phyloP scores from a whole-genome alignment of 2,329 filamentous ascomycete species.

The Arthrocladium fulminans region DNA sequence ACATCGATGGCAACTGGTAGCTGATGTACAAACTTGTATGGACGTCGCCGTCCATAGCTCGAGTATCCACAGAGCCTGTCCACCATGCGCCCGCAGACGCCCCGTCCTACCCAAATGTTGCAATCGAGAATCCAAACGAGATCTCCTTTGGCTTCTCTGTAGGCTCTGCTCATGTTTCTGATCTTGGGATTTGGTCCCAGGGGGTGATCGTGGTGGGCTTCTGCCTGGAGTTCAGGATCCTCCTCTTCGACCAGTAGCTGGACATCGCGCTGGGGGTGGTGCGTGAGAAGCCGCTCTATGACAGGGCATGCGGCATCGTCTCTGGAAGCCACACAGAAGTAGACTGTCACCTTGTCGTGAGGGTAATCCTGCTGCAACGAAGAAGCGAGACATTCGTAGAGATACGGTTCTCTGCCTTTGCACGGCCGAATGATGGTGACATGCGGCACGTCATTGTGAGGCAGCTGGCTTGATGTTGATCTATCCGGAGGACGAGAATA shows the following conservation, averaged over 20 bases:
- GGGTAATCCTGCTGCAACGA: conserved; percentile 80
- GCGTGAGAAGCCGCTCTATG: conserved; percentile 59
- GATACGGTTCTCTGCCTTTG: conserved; percentile 79
- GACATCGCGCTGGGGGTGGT: conserved; percentile 65
- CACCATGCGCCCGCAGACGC: conserved; percentile 78
- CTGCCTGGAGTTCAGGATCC: conserved; percentile 55
- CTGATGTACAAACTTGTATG: conserved; percentile 91
- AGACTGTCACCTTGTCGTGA: conserved; percentile 62
- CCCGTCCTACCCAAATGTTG: conserved; percentile 82
- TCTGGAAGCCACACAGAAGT: conserved; percentile 69
- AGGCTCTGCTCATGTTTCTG: conserved; percentile 87
- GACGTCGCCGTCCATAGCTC: conserved; percentile 37
- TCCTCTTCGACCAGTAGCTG: conserved; percentile 72
- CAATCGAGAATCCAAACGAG: conserved; percentile 93
- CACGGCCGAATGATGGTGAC: conserved; percentile 88
- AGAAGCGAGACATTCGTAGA: conserved; percentile 87
- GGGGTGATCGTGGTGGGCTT: conserved; percentile 32
- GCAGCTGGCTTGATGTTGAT: conserved; percentile 33
- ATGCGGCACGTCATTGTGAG: conserved; percentile 54
- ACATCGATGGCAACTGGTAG: conserved; percentile 46
- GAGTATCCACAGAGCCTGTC: conserved; percentile 68
- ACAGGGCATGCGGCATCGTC: conserved; percentile 69
- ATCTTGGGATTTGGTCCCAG: conserved; percentile 98
- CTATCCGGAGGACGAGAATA: conserved; percentile 40
- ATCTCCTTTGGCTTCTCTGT: conserved; percentile 77